A percentile compares a stretch with the other conserved stretches of the same genome.
These are phyloP conservation scores for Ogataea hybrid DNA, from an alignment of 1,139 yeast species.

Conservation along the genomic window DNA sequence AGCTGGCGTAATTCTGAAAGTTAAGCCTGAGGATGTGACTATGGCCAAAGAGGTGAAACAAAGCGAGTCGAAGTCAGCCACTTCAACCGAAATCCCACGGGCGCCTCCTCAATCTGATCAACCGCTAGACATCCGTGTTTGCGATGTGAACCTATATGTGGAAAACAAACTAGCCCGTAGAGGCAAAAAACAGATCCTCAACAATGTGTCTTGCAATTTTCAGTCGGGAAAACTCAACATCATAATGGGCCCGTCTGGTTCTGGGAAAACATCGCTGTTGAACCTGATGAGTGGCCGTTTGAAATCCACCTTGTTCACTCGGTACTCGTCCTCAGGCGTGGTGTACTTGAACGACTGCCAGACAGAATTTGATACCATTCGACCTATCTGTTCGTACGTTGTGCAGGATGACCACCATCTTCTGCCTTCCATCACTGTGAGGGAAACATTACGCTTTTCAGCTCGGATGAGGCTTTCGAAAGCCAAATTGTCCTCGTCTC, in stretches of 20 bases:
- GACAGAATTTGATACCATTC: slow-evolving; percentile 33
- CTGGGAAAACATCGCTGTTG: slow-evolving; percentile 77
- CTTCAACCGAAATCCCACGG: not conserved
- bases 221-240: slow-evolving; percentile 69
- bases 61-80: not conserved
- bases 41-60: slow-evolving; percentile 43
- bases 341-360: slow-evolving; percentile 40
- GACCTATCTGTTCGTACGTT: slow-evolving; percentile 66
- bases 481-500: slow-evolving; percentile 34
- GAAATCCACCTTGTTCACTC: slow-evolving; percentile 42
- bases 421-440: slow-evolving; percentile 67
- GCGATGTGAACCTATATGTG: slow-evolving; percentile 24
- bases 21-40: slow-evolving; percentile 51
- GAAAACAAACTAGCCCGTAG: slow-evolving; percentile 17
- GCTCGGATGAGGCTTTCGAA: slow-evolving; percentile 60
- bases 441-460: slow-evolving; percentile 71
- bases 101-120: not conserved
- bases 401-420: slow-evolving; percentile 78
- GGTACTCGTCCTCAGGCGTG: slow-evolving; percentile 36
- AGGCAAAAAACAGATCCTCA: slow-evolving; percentile 39
- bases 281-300: slow-evolving; percentile 66
- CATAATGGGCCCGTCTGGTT: slow-evolving; percentile 88
- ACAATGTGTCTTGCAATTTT: slow-evolving; percentile 56
- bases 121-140: slow-evolving; percentile 17
- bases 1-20: slow-evolving; percentile 46